Conservation (phyloP, 1,139 yeast genomes). For the Suhomyces taliae region DNA sequence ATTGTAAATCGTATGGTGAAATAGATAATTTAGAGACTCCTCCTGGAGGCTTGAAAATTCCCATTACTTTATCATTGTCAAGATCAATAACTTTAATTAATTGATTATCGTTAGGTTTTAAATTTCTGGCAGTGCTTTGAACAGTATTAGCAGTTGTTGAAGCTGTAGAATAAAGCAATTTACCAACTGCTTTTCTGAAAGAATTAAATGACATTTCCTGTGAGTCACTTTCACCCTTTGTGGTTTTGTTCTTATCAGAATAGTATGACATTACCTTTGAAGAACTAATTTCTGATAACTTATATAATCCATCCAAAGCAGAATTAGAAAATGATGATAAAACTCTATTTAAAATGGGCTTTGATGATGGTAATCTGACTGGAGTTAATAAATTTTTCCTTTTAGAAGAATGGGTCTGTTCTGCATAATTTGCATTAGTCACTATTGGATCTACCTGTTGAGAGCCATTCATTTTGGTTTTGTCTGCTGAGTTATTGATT, state of each 20-base stretch:
- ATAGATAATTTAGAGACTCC: constrained; percentile 63
- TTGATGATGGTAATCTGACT: constrained; percentile 46
- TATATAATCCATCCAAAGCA: constrained; percentile 55
- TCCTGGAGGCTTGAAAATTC: constrained; percentile 57
- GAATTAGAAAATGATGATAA: constrained; percentile 49
- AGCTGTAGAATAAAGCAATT: constrained; percentile 36
- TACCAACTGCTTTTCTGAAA: constrained; percentile 32
- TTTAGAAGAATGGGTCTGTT: background rate
- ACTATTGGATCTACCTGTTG: constrained; percentile 13
- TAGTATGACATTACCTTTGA: constrained; percentile 41
- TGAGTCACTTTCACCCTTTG: constrained; percentile 7
- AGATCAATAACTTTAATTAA: constrained; percentile 49
- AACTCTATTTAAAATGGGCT: constrained; percentile 47
- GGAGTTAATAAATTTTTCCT: constrained; percentile 33
- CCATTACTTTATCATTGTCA: constrained; percentile 41
- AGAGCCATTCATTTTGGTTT: constrained; percentile 9
- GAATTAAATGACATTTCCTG: constrained; percentile 26
- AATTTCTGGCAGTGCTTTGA: constrained; percentile 27
- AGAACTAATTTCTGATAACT: constrained; percentile 51
- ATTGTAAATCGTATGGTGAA: constrained; percentile 61
- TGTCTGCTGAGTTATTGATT: constrained; percentile 12
- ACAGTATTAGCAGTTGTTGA: constrained; percentile 32
- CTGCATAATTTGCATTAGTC: constrained; percentile 5
- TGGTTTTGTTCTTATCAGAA: constrained; percentile 17
- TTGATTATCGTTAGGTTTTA: constrained; percentile 33